Evolutionary conservation across 2,329 filamentous ascomycete species (phyloP), one percentile per base, ranked within the genome.

Genomic region (Sclerotinia spermophila): DNA sequence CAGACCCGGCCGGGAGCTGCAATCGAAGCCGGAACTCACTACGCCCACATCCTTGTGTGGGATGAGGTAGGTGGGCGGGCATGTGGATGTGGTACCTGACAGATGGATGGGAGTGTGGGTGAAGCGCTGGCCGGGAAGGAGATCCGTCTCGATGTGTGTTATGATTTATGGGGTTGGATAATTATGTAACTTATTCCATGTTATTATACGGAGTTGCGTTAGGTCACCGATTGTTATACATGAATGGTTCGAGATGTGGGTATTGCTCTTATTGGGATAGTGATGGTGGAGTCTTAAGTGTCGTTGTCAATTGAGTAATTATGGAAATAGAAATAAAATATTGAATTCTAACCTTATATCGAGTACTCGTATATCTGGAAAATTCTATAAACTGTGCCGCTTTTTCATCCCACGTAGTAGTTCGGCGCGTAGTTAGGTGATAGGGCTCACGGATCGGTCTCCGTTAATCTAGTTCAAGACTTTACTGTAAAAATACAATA

Each of bases 21-120:
- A 10, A 8, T 21, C 13, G 21, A 40, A 66, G 62, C 62, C 62
- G 62, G 45, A 53, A 30, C 33, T 40, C 21, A 7, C 19, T 15
- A 51, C 38, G 11, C 24, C 24, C 3, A 24, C 13, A 65, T 65
- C 45, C 45, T 40, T 40, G 45, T 30, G 62, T 27, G 33, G 35
- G 33, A 30, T 66, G 35, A 24, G 62, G 45, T 66, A n/a, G n/a
- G n/a, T n/a, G n/a, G n/a, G n/a, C n/a, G 62, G 40, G n/a, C 17
- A 66, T 30, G 45, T 66, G 62, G 45, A 66, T 27, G 66, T 48
- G 24, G 66, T 68, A 68, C 66, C 66, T 62, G 66, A 38, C 53
- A 68, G 62, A 53, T 53, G 45, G 45, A 30, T 53, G 45, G 45
- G 24, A 66, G 45, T 45, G 48, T 53, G 62, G 62, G 55, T 68